Percentiles rank a stretch among this genome's conserved stretches.
Conservation (phyloP, 164 flowering plant genomes). For the Stephania cephalantha region DNA sequence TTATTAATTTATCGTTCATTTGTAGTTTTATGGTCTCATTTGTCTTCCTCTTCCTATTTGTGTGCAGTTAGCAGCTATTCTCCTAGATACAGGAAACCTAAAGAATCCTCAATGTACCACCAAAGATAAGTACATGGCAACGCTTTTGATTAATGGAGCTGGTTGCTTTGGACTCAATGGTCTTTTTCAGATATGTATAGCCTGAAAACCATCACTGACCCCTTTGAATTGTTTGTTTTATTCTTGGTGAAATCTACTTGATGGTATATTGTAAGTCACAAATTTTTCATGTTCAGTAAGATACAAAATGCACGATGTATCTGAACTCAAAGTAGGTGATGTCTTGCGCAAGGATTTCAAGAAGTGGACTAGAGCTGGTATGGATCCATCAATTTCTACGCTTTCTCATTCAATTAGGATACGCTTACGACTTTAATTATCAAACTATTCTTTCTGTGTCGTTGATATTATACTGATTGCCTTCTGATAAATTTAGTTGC, state of each 20-base stretch:
- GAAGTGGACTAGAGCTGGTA: constrained; percentile 56
- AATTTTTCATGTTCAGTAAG: constrained; percentile 39
- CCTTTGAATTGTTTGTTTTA: not conserved
- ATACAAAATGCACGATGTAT: constrained; percentile 45
- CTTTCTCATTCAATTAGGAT: not conserved
- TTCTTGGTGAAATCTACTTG: not conserved
- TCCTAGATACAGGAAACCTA: constrained; percentile 54
- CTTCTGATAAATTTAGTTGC: not conserved
- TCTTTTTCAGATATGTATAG: constrained; percentile 52
- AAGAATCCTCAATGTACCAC: constrained; percentile 34
- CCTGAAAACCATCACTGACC: not conserved
- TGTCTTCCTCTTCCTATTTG: constrained; percentile 6
- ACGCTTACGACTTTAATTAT: not conserved
- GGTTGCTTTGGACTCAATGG: constrained; percentile 69
- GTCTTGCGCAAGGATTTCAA: constrained; percentile 67
- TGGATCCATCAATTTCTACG: constrained; percentile 10
- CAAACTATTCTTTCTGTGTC: not conserved
- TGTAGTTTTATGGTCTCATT: not conserved
- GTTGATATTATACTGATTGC: not conserved
- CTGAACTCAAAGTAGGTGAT: constrained; percentile 48
- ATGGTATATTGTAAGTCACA: not conserved
- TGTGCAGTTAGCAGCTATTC: constrained; percentile 61
- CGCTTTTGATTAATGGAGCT: constrained; percentile 60
- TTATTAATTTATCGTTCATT: not conserved
- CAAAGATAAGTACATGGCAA: constrained; percentile 63